Conservation (phyloP, 139 green algal species). For the Chlamydomonas incerta region DNA sequence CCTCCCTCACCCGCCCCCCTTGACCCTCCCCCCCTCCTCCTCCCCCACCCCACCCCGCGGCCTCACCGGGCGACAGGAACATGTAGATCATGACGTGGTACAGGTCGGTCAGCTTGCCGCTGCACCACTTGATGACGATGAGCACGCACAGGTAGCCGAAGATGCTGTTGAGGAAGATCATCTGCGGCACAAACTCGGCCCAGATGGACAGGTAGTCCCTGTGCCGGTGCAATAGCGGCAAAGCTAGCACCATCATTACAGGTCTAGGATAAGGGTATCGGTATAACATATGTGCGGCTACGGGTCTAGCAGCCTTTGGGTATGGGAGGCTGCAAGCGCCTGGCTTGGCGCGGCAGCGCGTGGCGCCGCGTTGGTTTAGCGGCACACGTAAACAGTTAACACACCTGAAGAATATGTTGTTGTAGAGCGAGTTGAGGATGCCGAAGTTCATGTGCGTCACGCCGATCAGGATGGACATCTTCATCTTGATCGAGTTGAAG, state of each 20-base stretch:
- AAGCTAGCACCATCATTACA: too few species aligned
- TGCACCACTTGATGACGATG: conserved; percentile 93
- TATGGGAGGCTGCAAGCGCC: too few species aligned
- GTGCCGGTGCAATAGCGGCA: not conserved
- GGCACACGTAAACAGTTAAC: too few species aligned
- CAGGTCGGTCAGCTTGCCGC: conserved; percentile 87
- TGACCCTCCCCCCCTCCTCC: too few species aligned
- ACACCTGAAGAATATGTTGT: conserved; percentile 72
- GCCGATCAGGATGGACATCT: conserved; percentile 97
- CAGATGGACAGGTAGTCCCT: conserved; percentile 87
- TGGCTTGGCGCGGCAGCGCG: too few species aligned
- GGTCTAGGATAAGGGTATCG: too few species aligned
- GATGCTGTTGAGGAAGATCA: conserved; percentile 96
- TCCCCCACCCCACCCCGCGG: conserved; percentile 48
- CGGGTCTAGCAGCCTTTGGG: too few species aligned
- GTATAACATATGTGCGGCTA: too few species aligned
- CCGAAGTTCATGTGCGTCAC: conserved; percentile 96
- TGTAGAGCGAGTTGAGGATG: conserved; percentile 94
- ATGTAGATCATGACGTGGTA: conserved; percentile 99
- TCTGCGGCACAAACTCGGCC: conserved; percentile 92
- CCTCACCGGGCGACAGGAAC: conserved; percentile 90
- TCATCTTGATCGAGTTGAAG: conserved; percentile 99
- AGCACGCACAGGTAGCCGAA: conserved; percentile 98
- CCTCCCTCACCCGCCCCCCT: too few species aligned
- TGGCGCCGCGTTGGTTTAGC: too few species aligned